Evolutionary conservation across 2,329 filamentous ascomycete species (phyloP).

Genomic region (Aspergillus pseudotamarii): DNA sequence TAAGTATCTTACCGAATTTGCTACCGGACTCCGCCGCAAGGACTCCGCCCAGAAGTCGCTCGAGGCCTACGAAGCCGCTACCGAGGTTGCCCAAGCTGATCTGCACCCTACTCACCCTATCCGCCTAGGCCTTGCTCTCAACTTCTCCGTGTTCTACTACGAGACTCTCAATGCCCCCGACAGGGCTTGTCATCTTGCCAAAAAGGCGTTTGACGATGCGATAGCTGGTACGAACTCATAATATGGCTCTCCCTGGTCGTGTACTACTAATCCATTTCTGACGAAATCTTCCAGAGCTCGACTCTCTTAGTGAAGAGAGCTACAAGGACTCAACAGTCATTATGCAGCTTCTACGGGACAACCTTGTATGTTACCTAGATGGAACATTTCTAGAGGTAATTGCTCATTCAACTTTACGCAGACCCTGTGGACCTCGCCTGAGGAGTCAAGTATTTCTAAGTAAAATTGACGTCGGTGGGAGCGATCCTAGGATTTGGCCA

Average conservation of each 20-base stretch:
- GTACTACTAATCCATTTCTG: no score
- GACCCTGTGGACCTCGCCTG: no score
- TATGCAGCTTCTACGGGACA: conserved; percentile 98
- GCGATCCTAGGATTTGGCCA: no score
- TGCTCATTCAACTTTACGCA: no score
- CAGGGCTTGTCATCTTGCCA: conserved; percentile 95
- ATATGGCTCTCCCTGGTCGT: no score
- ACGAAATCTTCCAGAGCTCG: conserved; percentile 62
- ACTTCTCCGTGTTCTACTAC: conserved; percentile 99
- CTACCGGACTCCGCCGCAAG: conserved; percentile 92
- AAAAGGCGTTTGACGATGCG: conserved; percentile 98
- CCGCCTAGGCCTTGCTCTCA: conserved; percentile 93
- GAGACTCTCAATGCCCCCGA: conserved; percentile 98
- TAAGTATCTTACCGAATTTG: conserved; percentile 97
- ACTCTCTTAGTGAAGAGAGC: conserved; percentile 95
- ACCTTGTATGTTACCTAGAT: conserved; percentile 56
- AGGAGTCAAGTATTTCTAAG: no score
- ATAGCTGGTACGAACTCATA: conserved; percentile 64
- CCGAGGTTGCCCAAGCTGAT: conserved; percentile 96
- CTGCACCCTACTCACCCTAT: conserved; percentile 97
- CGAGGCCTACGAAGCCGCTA: conserved; percentile 99
- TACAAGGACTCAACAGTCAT: conserved; percentile 99
- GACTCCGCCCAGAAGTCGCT: conserved; percentile 71
- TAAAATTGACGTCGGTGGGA: no score
- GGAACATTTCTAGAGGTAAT: no score